A percentile compares a stretch with the other conserved stretches of the same genome.
phyloP scores from a whole-genome alignment of 1,139 yeast genomes.

The Magnusiomyces paraingens region DNA sequence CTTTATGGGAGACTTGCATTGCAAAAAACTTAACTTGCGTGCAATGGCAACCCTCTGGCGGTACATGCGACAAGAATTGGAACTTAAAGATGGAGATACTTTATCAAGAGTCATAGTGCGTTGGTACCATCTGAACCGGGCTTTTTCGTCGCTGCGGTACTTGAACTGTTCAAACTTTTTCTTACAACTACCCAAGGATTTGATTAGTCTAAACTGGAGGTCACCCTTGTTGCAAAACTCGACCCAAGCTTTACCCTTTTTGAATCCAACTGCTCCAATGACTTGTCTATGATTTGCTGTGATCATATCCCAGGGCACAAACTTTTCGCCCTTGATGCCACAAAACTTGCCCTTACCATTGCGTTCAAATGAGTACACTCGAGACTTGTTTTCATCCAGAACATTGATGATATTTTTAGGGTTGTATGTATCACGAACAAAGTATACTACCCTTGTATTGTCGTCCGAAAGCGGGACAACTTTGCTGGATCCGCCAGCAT shows the following conservation, averaged over 20 bases:
- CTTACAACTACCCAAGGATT: slow-evolving; percentile 7
- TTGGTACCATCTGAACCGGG: slow-evolving; percentile 13
- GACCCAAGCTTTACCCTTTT: slow-evolving; percentile 10
- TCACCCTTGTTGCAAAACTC: slow-evolving; percentile 12
- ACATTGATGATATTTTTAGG: slow-evolving; percentile 13
- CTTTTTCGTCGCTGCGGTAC: slow-evolving; percentile 7
- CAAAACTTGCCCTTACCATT: slow-evolving; percentile 1
- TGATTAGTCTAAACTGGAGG: slow-evolving; percentile 11
- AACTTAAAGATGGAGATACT: slow-evolving; percentile 10
- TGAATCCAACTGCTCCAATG: slow-evolving; percentile 9
- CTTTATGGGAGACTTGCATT: slow-evolving; percentile 1
- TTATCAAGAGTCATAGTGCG: slow-evolving; percentile 11
- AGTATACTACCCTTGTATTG: slow-evolving; percentile 9
- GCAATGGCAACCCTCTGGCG: neutral
- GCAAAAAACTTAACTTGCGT: neutral
- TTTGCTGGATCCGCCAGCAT: slow-evolving; percentile 8
- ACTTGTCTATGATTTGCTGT: slow-evolving; percentile 8
- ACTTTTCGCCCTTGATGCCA: neutral
- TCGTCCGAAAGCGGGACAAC: slow-evolving; percentile 12
- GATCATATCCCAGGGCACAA: slow-evolving; percentile 10
- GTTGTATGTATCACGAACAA: slow-evolving; percentile 9
- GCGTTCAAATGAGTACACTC: slow-evolving; percentile 12
- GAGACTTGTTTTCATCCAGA: slow-evolving; percentile 12
- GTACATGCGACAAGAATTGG: slow-evolving; percentile 5
- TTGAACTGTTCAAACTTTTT: slow-evolving; percentile 12